Evolutionary conservation across 2,329 filamentous ascomycete species (phyloP).

Genomic region (Paraphoma sp.): DNA sequence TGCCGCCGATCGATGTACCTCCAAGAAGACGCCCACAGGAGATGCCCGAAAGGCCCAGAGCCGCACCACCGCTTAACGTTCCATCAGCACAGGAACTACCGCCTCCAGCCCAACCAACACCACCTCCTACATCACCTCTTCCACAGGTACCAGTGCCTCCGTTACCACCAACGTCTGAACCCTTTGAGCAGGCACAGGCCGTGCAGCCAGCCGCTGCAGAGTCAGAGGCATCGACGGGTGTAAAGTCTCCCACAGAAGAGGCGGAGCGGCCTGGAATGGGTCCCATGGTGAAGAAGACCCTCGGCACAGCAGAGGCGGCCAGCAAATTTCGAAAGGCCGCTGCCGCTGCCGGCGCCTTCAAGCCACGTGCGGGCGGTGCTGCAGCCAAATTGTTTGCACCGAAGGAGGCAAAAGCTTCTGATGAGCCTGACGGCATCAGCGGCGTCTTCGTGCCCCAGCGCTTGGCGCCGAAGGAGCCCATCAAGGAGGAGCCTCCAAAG

Average conservation of each 20-base stretch:
- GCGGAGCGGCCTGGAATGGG: slow-evolving; percentile 78
- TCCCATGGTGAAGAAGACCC: slow-evolving; percentile 87
- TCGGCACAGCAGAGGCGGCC: slow-evolving; percentile 74
- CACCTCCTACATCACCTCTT: slow-evolving; percentile 32
- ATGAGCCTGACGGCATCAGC: slow-evolving; percentile 87
- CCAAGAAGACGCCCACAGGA: slow-evolving; percentile 33
- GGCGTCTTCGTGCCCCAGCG: slow-evolving; percentile 78
- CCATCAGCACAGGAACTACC: slow-evolving; percentile 10
- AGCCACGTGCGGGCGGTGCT: slow-evolving; percentile 85
- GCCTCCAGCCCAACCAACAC: slow-evolving; percentile 23
- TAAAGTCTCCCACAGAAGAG: slow-evolving; percentile 51
- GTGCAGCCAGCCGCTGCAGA: slow-evolving; percentile 14
- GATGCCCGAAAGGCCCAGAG: slow-evolving; percentile 38
- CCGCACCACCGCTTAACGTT: slow-evolving; percentile 13
- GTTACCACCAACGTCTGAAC: slow-evolving; percentile 34
- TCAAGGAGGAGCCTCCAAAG: slow-evolving; percentile 31
- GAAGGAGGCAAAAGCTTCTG: slow-evolving; percentile 59
- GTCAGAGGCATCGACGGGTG: slow-evolving; percentile 42
- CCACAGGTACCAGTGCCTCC: slow-evolving; percentile 30
- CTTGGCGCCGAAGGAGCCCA: slow-evolving; percentile 31
- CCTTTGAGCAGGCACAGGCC: slow-evolving; percentile 41
- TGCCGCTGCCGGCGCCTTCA: slow-evolving; percentile 72
- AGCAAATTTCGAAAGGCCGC: slow-evolving; percentile 82
- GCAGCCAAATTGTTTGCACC: slow-evolving; percentile 74
- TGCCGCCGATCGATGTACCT: slow-evolving; percentile 32